Evolutionary conservation across 805 yeast species (phyloP).

Genomic region (Hagleromyces aurorensis): DNA sequence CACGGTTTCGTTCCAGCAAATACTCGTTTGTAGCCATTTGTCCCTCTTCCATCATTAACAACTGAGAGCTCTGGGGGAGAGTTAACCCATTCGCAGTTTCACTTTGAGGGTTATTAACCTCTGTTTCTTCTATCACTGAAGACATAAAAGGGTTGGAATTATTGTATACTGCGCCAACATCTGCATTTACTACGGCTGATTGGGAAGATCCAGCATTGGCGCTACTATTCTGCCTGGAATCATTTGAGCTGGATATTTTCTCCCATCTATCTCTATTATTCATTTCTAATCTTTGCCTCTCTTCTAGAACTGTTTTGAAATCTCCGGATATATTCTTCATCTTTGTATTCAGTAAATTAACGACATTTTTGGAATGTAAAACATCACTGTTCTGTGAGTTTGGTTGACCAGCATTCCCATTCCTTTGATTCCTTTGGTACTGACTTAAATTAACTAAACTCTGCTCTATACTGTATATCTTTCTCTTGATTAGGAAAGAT

Average conservation of each 20-base stretch:
- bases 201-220: slow-evolving; percentile 23
- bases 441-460: slow-evolving; percentile 78
- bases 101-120: slow-evolving; percentile 9
- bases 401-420: slow-evolving; percentile 48
- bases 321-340: slow-evolving; percentile 89
- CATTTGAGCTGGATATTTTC: slow-evolving; percentile 69
- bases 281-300: slow-evolving; percentile 76
- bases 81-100: slow-evolving; percentile 37
- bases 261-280: slow-evolving; percentile 76
- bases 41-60: slow-evolving; percentile 80
- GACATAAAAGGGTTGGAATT: slow-evolving; percentile 36
- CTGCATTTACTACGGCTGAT: too few relatives aligned
- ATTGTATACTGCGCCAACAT: slow-evolving; percentile 20
- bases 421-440: slow-evolving; percentile 38
- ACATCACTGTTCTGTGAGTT: slow-evolving; percentile 42
- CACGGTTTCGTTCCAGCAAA: slow-evolving; percentile 73
- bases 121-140: slow-evolving; percentile 23
- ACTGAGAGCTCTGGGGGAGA: slow-evolving; percentile 80
- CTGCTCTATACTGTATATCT: slow-evolving; percentile 54
- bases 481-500: slow-evolving; percentile 59
- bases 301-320: slow-evolving; percentile 81
- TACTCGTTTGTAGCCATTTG: slow-evolving; percentile 48
- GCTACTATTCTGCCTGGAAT: slow-evolving; percentile 27
- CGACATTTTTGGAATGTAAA: slow-evolving; percentile 79
- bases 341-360: slow-evolving; percentile 77